Evolutionary conservation across 2,329 filamentous ascomycete genomes (phyloP).

Genomic region (Aspergillus texensis): DNA sequence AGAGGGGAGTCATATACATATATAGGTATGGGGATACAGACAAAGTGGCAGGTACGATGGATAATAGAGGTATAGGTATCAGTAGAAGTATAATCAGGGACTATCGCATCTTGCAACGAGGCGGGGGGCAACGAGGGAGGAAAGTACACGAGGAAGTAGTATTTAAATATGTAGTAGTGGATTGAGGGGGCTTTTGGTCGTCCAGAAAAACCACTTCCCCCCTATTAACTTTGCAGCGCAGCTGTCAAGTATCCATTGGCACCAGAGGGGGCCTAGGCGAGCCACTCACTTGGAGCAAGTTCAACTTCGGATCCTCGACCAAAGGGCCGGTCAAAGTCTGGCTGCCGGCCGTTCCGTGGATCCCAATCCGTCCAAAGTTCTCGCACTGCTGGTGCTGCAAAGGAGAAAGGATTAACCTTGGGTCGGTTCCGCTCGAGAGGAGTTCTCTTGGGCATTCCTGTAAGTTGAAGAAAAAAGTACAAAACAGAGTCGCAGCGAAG

Average conservation of each 20-base stretch:
- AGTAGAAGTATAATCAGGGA: background rate
- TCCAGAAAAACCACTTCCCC: background rate
- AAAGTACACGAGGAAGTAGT: background rate
- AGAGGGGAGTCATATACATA: background rate
- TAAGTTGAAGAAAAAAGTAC: background rate
- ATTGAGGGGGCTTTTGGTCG: conserved; percentile 1
- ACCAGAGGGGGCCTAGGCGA: conserved; percentile 11
- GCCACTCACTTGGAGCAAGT: conserved; percentile 9
- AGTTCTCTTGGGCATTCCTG: background rate
- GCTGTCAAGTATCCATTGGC: conserved; percentile 15
- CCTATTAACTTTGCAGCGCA: conserved; percentile 5
- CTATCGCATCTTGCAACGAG: background rate
- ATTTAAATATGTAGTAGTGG: background rate
- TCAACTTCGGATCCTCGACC: conserved; percentile 11
- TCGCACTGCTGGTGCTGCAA: background rate
- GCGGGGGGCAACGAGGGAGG: background rate
- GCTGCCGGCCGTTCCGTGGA: conserved; percentile 12
- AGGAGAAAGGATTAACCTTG: conserved; percentile 1
- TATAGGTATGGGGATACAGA: background rate
- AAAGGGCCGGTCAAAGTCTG: conserved; percentile 16
- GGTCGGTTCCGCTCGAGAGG: background rate
- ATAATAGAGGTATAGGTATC: background rate
- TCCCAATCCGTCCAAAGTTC: conserved; percentile 6
- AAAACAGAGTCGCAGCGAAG: background rate
- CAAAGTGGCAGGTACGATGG: background rate